phyloP scores from a whole-genome alignment of 1,139 yeast species.

The Geotrichum carabidarum region DNA sequence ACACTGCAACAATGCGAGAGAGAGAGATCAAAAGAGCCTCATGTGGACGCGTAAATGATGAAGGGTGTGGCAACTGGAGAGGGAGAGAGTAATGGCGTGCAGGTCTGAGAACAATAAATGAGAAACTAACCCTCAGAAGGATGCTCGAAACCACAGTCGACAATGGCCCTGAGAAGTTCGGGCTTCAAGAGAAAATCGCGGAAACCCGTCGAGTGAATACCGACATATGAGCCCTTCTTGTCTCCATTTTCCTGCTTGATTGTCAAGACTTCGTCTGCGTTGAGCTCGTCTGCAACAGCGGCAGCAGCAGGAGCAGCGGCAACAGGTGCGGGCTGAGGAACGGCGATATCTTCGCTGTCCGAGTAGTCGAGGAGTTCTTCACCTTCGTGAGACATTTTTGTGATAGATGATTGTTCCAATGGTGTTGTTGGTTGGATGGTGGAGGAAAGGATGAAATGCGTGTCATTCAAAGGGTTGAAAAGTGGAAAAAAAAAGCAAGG shows the following conservation, averaged over 20 bases:
- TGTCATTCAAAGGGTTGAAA: neutral
- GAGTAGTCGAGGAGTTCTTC: conserved; percentile 98
- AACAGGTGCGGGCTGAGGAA: conserved; percentile 53
- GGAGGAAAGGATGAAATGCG: conserved; percentile 1
- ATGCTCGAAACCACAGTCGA: conserved; percentile 99
- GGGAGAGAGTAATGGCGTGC: conserved; percentile 5
- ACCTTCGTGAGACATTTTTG: conserved; percentile 66
- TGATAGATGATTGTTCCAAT: neutral
- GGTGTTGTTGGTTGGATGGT: neutral
- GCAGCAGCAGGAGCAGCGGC: conserved; percentile 30
- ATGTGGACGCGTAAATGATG: neutral
- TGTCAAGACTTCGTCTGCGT: conserved; percentile 21
- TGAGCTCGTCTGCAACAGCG: conserved; percentile 29
- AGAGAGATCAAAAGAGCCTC: conserved; percentile 3
- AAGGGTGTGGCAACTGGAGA: no score
- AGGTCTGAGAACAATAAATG: conserved; percentile 7
- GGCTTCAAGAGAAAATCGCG: conserved; percentile 96
- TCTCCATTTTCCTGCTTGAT: conserved; percentile 53
- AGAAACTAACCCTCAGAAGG: conserved; percentile 89
- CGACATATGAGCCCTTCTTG: conserved; percentile 96
- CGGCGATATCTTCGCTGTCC: conserved; percentile 92
- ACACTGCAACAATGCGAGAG: conserved; percentile 5
- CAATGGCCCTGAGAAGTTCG: conserved; percentile 93
- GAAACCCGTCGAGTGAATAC: conserved; percentile 97
- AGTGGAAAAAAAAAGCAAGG: neutral